A percentile compares a stretch with the other conserved stretches of the same genome.
Evolutionary conservation across 768 basidiomycete genomes (phyloP).

Genomic region (Cystobasidium ongulense): DNA sequence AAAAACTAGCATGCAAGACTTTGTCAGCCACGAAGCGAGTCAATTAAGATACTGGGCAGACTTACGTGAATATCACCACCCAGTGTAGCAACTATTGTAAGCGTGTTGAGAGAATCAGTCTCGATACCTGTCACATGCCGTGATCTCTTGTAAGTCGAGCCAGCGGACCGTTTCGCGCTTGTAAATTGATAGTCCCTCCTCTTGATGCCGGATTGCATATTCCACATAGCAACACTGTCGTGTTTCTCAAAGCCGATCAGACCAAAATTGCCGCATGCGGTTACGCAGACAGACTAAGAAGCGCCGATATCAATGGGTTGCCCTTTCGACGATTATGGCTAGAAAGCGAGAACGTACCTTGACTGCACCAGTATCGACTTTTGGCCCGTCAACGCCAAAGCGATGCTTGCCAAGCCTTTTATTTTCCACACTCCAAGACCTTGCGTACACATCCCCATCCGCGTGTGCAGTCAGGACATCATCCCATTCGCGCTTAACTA

Average conservation of each 20-base stretch:
- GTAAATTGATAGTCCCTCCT: constrained; percentile 59
- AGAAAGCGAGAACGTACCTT: constrained; percentile 53
- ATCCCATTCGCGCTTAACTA: constrained; percentile 91
- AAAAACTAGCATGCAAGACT: constrained; percentile 63
- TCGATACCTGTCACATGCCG: constrained; percentile 71
- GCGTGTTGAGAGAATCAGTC: constrained; percentile 72
- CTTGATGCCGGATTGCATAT: constrained; percentile 86
- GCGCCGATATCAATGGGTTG: not conserved
- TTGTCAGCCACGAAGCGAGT: too few relatives aligned
- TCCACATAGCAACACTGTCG: constrained; percentile 73
- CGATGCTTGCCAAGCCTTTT: constrained; percentile 72
- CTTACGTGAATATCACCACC: constrained; percentile 83
- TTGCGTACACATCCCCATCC: constrained; percentile 63
- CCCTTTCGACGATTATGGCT: not conserved
- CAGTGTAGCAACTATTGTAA: constrained; percentile 71
- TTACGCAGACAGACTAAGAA: constrained; percentile 62
- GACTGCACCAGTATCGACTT: constrained; percentile 44
- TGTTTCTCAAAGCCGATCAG: constrained; percentile 74
- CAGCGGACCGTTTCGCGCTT: constrained; percentile 34
- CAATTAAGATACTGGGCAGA: constrained; percentile 27
- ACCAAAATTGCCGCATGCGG: constrained; percentile 93
- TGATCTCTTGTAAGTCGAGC: constrained; percentile 47
- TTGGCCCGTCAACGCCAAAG: constrained; percentile 48
- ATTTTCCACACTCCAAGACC: constrained; percentile 78
- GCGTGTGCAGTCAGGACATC: constrained; percentile 85